Base-by-base conservation (phyloP, 78 protist species). In the Dictyostelium intermedium region DNA sequence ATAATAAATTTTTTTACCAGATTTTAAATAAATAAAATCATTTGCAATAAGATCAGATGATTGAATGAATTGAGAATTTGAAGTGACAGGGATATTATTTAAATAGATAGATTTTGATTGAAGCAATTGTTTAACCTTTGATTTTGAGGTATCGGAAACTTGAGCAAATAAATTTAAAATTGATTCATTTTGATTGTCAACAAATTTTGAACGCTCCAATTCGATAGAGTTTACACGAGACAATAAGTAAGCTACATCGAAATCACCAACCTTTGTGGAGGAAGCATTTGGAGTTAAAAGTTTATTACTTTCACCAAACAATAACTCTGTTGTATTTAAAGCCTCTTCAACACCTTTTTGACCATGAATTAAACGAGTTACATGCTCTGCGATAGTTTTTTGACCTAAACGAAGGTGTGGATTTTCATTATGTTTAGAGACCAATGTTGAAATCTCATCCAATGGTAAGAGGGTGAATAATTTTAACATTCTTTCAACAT, bases 341-440 rank as follows among this genome's bases (percentile, higher is more conserved):
- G 96, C 96, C 10, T 80, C 87, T 7, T 94, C 93, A 14, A 94
- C 37, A 43, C 91, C 93, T 13, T 69, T 43, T 27, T 87, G 20
- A 18, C 96, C 96, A 27, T 94, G 96, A 23, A 94, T 92, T n/a
- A 94, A 27, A 23, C 37, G 61, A 41, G 96, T 94, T 3, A 94
- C 89, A 34, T 60, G 16, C 53, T 94, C 95, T 1, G 93, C 89
- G 0, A 87, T 43, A 9, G n/a, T 60, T 23, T 70, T 86, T 43
- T 94, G 96, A 23, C 79, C 92, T 4, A 76, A 9, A 32, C 93
- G 7, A 16, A 74, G 32, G 27, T 94, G 95, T 32, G 96, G 96
- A 16, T 50, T 56, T 35, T 35, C 56, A 6, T 18, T 18, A 35
- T 94, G 96, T 56, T 43, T 11, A 18, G n/a, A 9, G 1, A 84